A percentile compares a stretch with the other conserved stretches of the same genome.
Conservation (phyloP, 2,329 filamentous ascomycete genomes). For the Nemania bipapillata region DNA sequence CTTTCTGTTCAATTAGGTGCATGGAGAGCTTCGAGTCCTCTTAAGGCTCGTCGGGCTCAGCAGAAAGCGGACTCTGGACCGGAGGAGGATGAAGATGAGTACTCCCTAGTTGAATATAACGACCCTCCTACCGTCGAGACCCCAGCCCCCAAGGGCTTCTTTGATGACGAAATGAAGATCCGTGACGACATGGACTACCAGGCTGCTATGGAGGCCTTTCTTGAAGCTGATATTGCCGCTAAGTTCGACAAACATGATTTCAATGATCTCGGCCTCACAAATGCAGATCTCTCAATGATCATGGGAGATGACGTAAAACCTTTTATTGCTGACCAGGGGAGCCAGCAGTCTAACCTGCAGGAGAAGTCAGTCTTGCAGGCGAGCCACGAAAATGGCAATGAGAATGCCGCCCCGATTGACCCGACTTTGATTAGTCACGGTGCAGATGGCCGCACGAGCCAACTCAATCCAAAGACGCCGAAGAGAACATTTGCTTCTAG, state of each 20-base stretch:
- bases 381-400: conserved; percentile 74
- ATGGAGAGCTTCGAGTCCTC: conserved; percentile 71
- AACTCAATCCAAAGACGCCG: conserved; percentile 65
- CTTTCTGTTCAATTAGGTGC: conserved; percentile 69
- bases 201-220: conserved; percentile 44
- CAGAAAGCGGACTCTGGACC: conserved; percentile 43
- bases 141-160: conserved; percentile 63
- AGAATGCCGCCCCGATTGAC: conserved; percentile 70
- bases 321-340: conserved; percentile 59
- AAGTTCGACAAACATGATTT: conserved; percentile 57
- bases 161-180: conserved; percentile 70
- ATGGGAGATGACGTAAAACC: conserved; percentile 71
- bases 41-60: conserved; percentile 52
- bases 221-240: conserved; percentile 53
- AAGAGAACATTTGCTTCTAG: conserved; percentile 60
- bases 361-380: conserved; percentile 64
- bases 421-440: conserved; percentile 55
- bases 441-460: conserved; percentile 33
- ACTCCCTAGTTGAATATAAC: conserved; percentile 46
- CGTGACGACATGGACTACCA: conserved; percentile 49
- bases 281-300: conserved; percentile 68
- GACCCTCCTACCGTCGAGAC: conserved; percentile 45
- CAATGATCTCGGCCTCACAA: conserved; percentile 60
- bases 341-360: conserved; percentile 50
- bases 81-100: conserved; percentile 42